Evolutionary conservation across 2,329 filamentous ascomycete genomes (phyloP), one percentile per base, ranked within the genome.

Genomic region (Penicillium verrucosum): DNA sequence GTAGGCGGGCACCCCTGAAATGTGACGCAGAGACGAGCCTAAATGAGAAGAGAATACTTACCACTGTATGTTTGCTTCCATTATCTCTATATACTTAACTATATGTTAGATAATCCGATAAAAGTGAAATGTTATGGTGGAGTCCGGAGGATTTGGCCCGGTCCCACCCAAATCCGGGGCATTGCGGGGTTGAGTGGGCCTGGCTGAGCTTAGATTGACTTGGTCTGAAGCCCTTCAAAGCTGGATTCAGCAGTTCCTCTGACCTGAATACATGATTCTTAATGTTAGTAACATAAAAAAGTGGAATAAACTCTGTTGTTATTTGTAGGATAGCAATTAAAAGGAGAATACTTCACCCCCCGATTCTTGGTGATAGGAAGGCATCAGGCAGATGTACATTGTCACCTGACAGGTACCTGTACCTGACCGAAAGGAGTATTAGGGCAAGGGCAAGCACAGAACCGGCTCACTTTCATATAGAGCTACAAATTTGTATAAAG

Each of bases 121-220:
- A 41, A 18, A 45, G 29, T 44, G 32, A 30, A 55, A 55, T 50
- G 45, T 23, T n/a, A 11, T 51, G 30, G 53, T 56, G 54, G 48
- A 56, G 54, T 53, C 42, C 43, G 53, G 53, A 42, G 44, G 25
- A 1, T 49, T 54, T 36, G 32, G 29, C 29, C 51, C 30, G 54
- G 51, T 47, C 44, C 53, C 53, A 55, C 55, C 21, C 43, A 49
- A 57, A 57, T 49, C 51, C 30, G 50, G 55, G 53, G 54, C 21
- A 42, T 56, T 56, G 54, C 42, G 54, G 55, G 55, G 55, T 56
- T 32, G 11, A 45, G 55, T 57, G 50, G 55, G 11, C 30, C 27
- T n/a, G 37, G 27, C 21, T 34, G 45, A 44, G 46, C 53, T 55
- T 51, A 55, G 41, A 52, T 56, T 41, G 18, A 51, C 54, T 46